Conservation (phyloP, 2,329 filamentous ascomycete genomes). For the Akanthomyces lecanii region DNA sequence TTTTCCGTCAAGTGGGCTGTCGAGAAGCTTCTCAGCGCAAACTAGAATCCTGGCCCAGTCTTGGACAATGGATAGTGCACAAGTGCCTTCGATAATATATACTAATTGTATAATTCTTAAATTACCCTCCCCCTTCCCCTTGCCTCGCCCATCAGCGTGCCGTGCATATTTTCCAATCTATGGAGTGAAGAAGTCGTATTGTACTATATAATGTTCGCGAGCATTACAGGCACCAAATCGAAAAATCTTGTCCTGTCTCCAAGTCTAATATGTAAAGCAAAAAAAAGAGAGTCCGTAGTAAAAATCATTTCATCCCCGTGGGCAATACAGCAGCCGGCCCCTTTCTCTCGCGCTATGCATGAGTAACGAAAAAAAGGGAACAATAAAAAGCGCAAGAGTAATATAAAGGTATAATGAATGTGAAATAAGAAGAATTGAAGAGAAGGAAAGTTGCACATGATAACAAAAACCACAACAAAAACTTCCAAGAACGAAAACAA, state of each 20-base stretch:
- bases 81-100: not conserved
- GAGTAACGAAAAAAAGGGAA: conserved; percentile 16
- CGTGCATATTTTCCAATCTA: too few relatives aligned
- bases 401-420: conserved; percentile 6
- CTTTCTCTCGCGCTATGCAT: conserved; percentile 21
- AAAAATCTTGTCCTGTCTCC: not conserved
- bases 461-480: conserved; percentile 14
- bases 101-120: not conserved
- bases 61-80: not conserved
- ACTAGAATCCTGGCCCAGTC: conserved; percentile 26
- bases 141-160: not conserved
- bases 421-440: conserved; percentile 12
- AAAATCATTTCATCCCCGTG: not conserved
- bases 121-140: not conserved
- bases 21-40: conserved; percentile 57
- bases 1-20: conserved; percentile 68
- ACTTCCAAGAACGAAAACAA: conserved; percentile 8
- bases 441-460: conserved; percentile 2
- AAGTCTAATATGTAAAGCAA: conserved; percentile 7
- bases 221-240: not conserved
- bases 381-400: conserved; percentile 11
- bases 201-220: conserved; percentile 9
- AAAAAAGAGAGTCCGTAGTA: conserved; percentile 6
- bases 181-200: conserved; percentile 14
- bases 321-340: not conserved